phyloP scores from a whole-genome alignment of 352 stramenopile species.

The Phytophthora agathidicida region DNA sequence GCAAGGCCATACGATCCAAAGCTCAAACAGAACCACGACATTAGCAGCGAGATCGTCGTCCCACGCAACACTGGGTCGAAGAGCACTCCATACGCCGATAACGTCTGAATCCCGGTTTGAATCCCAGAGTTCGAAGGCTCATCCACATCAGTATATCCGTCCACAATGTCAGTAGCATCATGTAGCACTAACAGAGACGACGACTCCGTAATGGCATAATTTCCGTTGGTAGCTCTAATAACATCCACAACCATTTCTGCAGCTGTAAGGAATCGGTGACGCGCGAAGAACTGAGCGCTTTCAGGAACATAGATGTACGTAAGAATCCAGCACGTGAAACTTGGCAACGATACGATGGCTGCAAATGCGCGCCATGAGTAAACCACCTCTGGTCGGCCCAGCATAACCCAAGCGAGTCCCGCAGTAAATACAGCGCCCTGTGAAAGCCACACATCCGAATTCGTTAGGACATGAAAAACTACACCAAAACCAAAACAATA shows the following conservation, averaged over 20 bases:
- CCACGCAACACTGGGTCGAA: constrained; percentile 63
- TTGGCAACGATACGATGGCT: constrained; percentile 68
- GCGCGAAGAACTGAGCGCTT: constrained; percentile 75
- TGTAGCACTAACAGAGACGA: constrained; percentile 8
- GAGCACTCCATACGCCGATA: constrained; percentile 42
- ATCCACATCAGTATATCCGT: constrained; percentile 11
- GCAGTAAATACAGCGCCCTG: constrained; percentile 88
- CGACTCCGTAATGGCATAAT: constrained; percentile 9
- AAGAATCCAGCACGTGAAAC: constrained; percentile 68
- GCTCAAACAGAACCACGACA: constrained; percentile 80
- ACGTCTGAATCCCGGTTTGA: constrained; percentile 27
- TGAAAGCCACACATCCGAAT: neutral
- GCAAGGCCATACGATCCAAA: constrained; percentile 91
- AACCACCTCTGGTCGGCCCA: constrained; percentile 44
- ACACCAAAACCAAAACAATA: neutral
- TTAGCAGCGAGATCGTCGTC: constrained; percentile 67
- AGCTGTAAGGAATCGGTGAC: constrained; percentile 52
- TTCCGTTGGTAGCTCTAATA: constrained; percentile 52
- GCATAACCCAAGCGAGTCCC: constrained; percentile 81
- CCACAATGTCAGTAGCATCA: neutral
- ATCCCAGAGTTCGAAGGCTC: constrained; percentile 1
- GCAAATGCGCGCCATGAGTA: constrained; percentile 84
- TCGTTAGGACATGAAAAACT: neutral
- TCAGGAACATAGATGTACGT: constrained; percentile 82
- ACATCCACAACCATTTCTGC: constrained; percentile 67